phyloP scores from a whole-genome alignment of 2,329 filamentous ascomycete genomes.

The Pseudogymnoascus verrucosus region DNA sequence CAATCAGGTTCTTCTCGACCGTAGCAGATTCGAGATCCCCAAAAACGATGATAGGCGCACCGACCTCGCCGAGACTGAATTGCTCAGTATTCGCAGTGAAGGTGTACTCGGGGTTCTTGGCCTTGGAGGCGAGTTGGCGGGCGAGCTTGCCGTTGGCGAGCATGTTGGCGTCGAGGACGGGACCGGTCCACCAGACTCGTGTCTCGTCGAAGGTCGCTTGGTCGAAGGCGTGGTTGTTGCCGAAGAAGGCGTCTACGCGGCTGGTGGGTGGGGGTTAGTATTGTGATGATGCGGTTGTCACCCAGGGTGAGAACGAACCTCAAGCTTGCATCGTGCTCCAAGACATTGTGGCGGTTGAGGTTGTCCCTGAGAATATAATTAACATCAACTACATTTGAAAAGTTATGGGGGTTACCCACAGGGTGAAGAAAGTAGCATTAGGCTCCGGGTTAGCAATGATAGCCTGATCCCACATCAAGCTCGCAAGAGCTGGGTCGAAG shows the following conservation, averaged over 20 bases:
- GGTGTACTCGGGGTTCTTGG: conserved; percentile 40
- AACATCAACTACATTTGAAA: neutral
- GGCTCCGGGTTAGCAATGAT: conserved; percentile 35
- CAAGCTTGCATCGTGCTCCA: conserved; percentile 43
- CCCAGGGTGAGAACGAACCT: conserved; percentile 26
- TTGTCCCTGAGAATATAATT: conserved; percentile 27
- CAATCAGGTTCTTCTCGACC: conserved; percentile 33
- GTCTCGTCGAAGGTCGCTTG: conserved; percentile 41
- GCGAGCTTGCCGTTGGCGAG: conserved; percentile 39
- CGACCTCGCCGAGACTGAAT: conserved; percentile 43
- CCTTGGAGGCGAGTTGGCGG: conserved; percentile 36
- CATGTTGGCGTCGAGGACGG: conserved; percentile 33
- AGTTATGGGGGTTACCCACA: conserved; percentile 17
- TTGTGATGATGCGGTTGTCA: neutral
- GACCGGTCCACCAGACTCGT: conserved; percentile 37
- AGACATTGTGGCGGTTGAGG: conserved; percentile 38
- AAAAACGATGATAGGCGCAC: conserved; percentile 42
- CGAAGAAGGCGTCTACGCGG: conserved; percentile 41
- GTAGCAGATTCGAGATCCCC: conserved; percentile 35
- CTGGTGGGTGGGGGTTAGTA: conserved; percentile 23
- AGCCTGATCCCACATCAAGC: conserved; percentile 36
- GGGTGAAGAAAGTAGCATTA: conserved; percentile 36
- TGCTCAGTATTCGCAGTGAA: conserved; percentile 35
- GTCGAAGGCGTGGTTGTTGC: conserved; percentile 46
- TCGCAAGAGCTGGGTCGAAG: conserved; percentile 33